Conservation (phyloP, 495 filamentous ascomycete species). For the Daldinia decipiens region DNA sequence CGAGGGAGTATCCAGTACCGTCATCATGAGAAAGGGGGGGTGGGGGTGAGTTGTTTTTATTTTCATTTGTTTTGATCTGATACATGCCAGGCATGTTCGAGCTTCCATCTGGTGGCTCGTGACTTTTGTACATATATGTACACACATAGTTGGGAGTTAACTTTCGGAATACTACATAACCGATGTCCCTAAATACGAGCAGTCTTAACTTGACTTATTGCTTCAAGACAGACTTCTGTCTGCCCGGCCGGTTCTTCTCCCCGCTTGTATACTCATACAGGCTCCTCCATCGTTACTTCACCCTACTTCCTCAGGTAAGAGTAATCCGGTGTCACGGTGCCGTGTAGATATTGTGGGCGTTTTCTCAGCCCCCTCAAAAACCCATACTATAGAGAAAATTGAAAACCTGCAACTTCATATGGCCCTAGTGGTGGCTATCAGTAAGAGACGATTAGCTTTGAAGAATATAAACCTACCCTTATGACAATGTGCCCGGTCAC, state of each 20-base stretch:
- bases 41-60: not conserved
- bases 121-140: conserved; percentile 23
- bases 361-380: conserved; percentile 21
- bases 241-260: not conserved
- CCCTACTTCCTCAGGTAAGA: not conserved
- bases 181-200: not conserved
- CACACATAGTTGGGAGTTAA: not conserved
- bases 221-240: not conserved
- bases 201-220: conserved; percentile 4
- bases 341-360: not conserved
- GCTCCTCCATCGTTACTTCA: not conserved
- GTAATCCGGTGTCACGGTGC: not conserved
- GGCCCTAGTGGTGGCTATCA: conserved; percentile 36
- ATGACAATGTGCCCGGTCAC: conserved; percentile 67
- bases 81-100: conserved; percentile 13
- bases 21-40: not conserved
- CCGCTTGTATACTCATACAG: conserved; percentile 1
- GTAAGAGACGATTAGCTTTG: not conserved
- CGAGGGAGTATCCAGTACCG: conserved; percentile 41
- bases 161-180: conserved; percentile 1
- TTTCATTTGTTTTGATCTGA: conserved; percentile 4
- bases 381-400: conserved; percentile 37
- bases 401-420: conserved; percentile 33
- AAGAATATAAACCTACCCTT: conserved; percentile 55
- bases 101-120: conserved; percentile 11